These are phyloP conservation scores for Globisporangium paddicum DNA, from an alignment of 352 stramenopile genomes.

Conservation along the genomic window DNA sequence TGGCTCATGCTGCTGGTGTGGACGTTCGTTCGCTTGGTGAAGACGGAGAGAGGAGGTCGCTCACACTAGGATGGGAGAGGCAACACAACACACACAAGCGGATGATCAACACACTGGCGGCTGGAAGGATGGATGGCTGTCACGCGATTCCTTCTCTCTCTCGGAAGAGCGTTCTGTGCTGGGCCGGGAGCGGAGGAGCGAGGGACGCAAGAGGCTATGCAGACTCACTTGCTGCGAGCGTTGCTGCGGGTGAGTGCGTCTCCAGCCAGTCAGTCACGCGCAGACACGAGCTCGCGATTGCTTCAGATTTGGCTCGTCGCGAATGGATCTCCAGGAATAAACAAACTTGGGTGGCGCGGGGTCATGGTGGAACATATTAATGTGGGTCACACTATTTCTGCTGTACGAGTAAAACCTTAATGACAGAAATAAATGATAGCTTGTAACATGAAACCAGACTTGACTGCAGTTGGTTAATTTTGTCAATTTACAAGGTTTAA, in stretches of 20 bases:
- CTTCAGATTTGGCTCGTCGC: neutral
- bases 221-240: constrained; percentile 3
- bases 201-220: neutral
- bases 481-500: too few relatives aligned
- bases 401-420: too few relatives aligned
- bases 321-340: neutral
- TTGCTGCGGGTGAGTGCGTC: neutral
- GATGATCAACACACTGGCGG: constrained; percentile 7
- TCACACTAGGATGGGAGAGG: constrained; percentile 8
- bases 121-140: neutral
- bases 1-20: constrained; percentile 1
- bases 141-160: neutral
- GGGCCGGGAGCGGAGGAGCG: neutral
- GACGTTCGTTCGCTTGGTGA: neutral
- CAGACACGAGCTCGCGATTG: neutral
- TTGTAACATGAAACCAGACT: too few relatives aligned
- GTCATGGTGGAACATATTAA: neutral
- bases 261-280: neutral
- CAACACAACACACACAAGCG: constrained; percentile 14
- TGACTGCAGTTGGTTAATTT: too few relatives aligned
- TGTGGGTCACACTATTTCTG: neutral
- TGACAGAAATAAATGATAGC: too few relatives aligned
- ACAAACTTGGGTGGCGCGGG: neutral
- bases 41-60: constrained; percentile 1
- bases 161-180: neutral